Evolutionary conservation across 2,329 filamentous ascomycete genomes (phyloP).

Genomic region (Diaporthe vaccinii): DNA sequence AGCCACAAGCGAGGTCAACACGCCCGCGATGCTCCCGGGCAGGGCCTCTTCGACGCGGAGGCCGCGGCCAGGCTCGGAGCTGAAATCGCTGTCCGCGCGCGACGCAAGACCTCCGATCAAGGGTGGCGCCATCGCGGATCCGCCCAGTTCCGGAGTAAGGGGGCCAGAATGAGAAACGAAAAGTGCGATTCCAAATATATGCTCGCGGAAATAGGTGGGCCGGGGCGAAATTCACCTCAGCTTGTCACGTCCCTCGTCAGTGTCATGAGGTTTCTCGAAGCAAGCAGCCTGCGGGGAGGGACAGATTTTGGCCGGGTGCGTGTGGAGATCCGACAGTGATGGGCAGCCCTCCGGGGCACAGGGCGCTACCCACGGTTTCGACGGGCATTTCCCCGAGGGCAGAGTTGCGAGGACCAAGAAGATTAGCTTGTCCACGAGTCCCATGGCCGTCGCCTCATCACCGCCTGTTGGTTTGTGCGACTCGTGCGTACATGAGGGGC

Average conservation of each 20-base stretch:
- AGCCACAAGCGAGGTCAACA: conserved; percentile 2
- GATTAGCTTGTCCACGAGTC: too few relatives aligned
- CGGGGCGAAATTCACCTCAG: not conserved
- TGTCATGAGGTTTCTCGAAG: not conserved
- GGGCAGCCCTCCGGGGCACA: not conserved
- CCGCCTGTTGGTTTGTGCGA: not conserved
- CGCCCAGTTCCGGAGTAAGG: not conserved
- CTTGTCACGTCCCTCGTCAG: not conserved
- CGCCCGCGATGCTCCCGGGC: not conserved
- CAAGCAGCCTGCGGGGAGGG: not conserved
- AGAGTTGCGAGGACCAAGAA: not conserved
- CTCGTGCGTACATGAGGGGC: conserved; percentile 4
- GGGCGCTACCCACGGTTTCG: not conserved
- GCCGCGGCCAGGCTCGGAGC: not conserved
- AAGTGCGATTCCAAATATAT: not conserved
- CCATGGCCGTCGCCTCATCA: not conserved
- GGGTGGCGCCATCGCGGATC: not conserved
- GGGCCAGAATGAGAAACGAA: not conserved
- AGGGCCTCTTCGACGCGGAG: not conserved
- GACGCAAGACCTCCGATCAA: not conserved
- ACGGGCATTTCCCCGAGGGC: not conserved
- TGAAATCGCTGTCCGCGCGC: not conserved
- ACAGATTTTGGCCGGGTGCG: conserved; percentile 12
- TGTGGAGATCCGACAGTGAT: not conserved
- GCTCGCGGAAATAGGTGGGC: not conserved